A percentile compares a stretch with the other conserved stretches of the same genome.
These are phyloP conservation scores for Huntiella abstrusa DNA, from an alignment of 2,329 filamentous ascomycete species.

Conservation along the genomic window DNA sequence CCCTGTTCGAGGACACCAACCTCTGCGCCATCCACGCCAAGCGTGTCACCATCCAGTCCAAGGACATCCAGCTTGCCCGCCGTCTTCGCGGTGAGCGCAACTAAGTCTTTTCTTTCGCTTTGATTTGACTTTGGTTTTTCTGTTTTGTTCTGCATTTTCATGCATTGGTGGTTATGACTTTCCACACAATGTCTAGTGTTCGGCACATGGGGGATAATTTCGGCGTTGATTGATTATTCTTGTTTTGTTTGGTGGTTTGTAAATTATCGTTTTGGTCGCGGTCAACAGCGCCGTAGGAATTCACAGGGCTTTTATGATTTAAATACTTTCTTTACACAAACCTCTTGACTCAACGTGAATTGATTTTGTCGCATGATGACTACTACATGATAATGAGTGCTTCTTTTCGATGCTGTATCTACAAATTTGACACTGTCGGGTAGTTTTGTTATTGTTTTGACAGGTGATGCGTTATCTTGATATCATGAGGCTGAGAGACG, in stretches of 20 bases:
- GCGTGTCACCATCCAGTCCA: conserved; percentile 94
- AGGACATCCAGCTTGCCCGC: conserved; percentile 93
- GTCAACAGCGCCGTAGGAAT: conserved; percentile 10
- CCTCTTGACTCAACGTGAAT: not conserved
- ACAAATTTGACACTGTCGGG: not conserved
- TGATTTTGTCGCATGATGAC: not conserved
- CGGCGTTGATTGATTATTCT: conserved; percentile 11
- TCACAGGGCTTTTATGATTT: conserved; percentile 9
- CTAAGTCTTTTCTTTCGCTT: conserved; percentile 28
- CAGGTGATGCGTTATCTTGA: too few relatives aligned
- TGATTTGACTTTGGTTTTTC: conserved; percentile 3
- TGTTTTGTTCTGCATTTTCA: conserved; percentile 4
- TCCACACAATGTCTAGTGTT: conserved; percentile 11
- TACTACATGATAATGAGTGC: not conserved
- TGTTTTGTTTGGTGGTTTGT: conserved; percentile 12
- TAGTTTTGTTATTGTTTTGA: not conserved
- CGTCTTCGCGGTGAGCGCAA: conserved; percentile 88
- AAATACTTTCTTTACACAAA: conserved; percentile 3
- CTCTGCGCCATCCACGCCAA: conserved; percentile 97
- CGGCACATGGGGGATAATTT: conserved; percentile 10
- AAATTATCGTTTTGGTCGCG: conserved; percentile 12
- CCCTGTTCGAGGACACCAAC: conserved; percentile 96
- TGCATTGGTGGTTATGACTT: conserved; percentile 6
- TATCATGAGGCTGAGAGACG: too few relatives aligned
- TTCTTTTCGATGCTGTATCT: not conserved